phyloP scores from a whole-genome alignment of 257 asterid genomes.

The Plantago major region DNA sequence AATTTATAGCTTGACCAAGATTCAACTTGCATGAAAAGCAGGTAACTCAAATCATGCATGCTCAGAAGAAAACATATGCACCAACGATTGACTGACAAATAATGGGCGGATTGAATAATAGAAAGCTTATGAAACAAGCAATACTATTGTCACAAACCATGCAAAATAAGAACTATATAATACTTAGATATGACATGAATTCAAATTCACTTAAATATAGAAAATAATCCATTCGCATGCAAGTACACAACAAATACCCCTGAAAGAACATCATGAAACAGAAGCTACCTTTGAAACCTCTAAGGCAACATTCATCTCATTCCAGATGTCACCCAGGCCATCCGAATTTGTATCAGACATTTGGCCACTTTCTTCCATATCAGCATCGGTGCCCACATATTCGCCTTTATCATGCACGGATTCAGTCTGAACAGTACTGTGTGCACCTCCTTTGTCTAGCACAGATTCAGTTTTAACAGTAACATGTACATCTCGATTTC shows the following conservation, averaged over 20 bases:
- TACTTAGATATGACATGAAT: neutral
- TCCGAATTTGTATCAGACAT: slow-evolving; percentile 44
- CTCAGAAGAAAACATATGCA: neutral
- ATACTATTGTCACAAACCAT: neutral
- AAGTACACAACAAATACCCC: neutral
- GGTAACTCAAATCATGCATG: neutral
- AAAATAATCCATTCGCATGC: neutral
- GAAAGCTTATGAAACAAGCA: neutral
- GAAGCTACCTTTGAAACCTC: slow-evolving; percentile 78
- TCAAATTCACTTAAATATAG: neutral
- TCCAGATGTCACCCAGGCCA: slow-evolving; percentile 82
- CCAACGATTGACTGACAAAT: neutral
- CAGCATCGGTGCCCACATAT: slow-evolving; percentile 60
- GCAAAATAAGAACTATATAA: neutral
- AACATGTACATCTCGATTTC: slow-evolving; percentile 21
- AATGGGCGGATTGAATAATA: neutral
- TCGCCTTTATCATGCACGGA: slow-evolving; percentile 38
- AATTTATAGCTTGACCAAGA: neutral
- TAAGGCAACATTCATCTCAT: slow-evolving; percentile 63
- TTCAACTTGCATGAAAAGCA: slow-evolving; percentile 1
- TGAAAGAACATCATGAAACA: slow-evolving; percentile 19
- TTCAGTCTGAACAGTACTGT: slow-evolving; percentile 24
- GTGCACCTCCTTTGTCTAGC: slow-evolving; percentile 20
- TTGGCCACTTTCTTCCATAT: slow-evolving; percentile 42
- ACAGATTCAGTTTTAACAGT: slow-evolving; percentile 21